Conservation (phyloP, 805 yeast species). For the Hanseniaspora lachancei region DNA sequence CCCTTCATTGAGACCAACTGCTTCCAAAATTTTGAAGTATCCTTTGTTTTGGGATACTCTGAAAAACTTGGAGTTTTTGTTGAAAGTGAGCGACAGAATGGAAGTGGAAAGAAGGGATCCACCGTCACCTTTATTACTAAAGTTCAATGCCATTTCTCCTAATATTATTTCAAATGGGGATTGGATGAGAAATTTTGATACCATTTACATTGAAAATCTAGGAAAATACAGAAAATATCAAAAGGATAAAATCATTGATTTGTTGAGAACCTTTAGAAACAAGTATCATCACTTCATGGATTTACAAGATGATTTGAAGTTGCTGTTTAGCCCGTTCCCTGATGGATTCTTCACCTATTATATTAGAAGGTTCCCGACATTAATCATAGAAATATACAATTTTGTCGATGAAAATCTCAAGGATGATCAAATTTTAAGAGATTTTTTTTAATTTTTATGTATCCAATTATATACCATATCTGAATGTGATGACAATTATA, state of each 20-base stretch:
- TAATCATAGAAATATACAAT: constrained; percentile 62
- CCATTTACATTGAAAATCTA: constrained; percentile 62
- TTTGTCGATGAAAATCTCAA: constrained; percentile 44
- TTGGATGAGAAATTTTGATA: constrained; percentile 68
- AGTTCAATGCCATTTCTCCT: constrained; percentile 41
- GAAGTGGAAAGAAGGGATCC: constrained; percentile 77
- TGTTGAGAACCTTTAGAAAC: constrained; percentile 78
- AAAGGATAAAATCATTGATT: constrained; percentile 64
- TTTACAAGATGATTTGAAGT: constrained; percentile 52
- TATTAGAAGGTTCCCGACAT: constrained; percentile 57
- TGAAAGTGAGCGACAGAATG: constrained; percentile 81
- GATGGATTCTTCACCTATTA: constrained; percentile 74
- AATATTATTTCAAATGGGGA: constrained; percentile 47
- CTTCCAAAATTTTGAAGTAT: constrained; percentile 55
- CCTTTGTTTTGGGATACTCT: constrained; percentile 77
- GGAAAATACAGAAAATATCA: constrained; percentile 87
- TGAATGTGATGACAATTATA: not conserved
- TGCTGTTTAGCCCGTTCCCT: constrained; percentile 65
- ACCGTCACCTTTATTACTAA: constrained; percentile 44
- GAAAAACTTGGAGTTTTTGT: constrained; percentile 66
- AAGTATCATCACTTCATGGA: constrained; percentile 92
- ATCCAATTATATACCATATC: not conserved
- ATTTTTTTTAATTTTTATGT: constrained; percentile 27
- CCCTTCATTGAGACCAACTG: constrained; percentile 62
- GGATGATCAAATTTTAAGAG: constrained; percentile 49